Evolutionary conservation across 1,284 basidiomycete genomes (phyloP).

Genomic region (Ceratobasidium sp.): DNA sequence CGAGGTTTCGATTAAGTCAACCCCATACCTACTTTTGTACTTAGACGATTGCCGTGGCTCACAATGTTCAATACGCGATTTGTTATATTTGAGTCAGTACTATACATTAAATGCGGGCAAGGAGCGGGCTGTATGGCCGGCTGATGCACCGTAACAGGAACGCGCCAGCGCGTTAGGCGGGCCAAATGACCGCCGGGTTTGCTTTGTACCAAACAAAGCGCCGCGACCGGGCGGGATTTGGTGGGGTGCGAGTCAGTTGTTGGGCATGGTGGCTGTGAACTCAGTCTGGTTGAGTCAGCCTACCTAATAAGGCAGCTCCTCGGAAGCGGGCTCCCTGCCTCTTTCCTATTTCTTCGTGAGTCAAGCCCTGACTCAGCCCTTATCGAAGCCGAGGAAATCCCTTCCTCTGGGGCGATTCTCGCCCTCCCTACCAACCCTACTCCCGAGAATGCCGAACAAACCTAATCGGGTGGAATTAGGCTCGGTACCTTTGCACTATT

Average conservation of each 20-base stretch:
- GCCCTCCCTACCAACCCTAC: constrained; percentile 23
- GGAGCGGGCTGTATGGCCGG: not conserved
- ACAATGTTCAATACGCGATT: not conserved
- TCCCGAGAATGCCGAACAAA: too few relatives aligned
- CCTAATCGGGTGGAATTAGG: too few relatives aligned
- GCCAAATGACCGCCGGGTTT: not conserved
- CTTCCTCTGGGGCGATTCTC: constrained; percentile 5
- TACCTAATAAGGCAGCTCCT: not conserved
- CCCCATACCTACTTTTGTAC: not conserved
- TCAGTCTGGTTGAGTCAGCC: constrained; percentile 1
- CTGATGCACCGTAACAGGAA: not conserved
- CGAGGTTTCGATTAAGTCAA: too few relatives aligned
- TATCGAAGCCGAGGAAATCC: not conserved
- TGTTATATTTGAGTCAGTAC: not conserved
- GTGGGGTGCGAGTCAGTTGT: not conserved
- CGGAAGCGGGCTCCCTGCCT: not conserved
- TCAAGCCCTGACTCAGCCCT: not conserved
- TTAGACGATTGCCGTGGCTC: not conserved
- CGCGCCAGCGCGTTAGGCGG: not conserved
- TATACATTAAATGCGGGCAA: not conserved
- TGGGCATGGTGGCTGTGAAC: not conserved
- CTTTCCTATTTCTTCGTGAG: not conserved
- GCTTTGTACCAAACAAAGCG: not conserved
- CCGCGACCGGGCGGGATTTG: not conserved
- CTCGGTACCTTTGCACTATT: too few relatives aligned